Base-by-base conservation (phyloP, 2,329 filamentous ascomycete genomes). In the Apiospora aurea region DNA sequence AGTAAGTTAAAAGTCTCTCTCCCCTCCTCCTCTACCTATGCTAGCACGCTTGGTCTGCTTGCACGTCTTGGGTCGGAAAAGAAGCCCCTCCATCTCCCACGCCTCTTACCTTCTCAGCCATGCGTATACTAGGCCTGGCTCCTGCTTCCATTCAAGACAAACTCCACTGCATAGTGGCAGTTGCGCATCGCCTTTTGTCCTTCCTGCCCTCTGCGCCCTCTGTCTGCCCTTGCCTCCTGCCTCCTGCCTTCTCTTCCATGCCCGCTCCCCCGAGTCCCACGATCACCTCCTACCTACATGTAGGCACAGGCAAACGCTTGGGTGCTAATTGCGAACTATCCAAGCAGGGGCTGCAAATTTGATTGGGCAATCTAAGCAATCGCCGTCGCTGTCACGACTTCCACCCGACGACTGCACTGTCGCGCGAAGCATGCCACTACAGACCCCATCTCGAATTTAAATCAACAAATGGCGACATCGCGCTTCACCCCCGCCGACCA, bases 401-500 rank as follows among this genome's bases (percentile, higher is more conserved):
- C 57, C 57, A 41, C 34, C 34, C 51, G 29, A 57, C 49, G 38
- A 41, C 53, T 61, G 21, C 18, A 72, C 51, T 24, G 69, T 44
- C 49, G 64, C 67, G 44, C 34, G 57, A 41, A 64, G 57, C 57
- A 64, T 43, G 24, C 29, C 69, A 61, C 29, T 64, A 64, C 70
- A 69, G 69, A 64, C 57, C 34, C 57, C 57, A 41, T 64, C 57
- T 64, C 57, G 57, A 64, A 64, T 41, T 21, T 64, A 64, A 69
- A 24, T 69, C 69, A 64, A 73, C 71, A 73, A 73, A 81, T 81
- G 79, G 78, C 79, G 74, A 81, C 77, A 71, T 77, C 79, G 69
- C 77, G 80, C 49, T 79, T 78, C 67, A 76, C 78, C 69, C 78
- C 75, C 74, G 77, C 78, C 76, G 77, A 74, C 67, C 75, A 77